Evolutionary conservation across 495 filamentous ascomycete genomes (phyloP).

Genomic region (Xylaria bambusicola): DNA sequence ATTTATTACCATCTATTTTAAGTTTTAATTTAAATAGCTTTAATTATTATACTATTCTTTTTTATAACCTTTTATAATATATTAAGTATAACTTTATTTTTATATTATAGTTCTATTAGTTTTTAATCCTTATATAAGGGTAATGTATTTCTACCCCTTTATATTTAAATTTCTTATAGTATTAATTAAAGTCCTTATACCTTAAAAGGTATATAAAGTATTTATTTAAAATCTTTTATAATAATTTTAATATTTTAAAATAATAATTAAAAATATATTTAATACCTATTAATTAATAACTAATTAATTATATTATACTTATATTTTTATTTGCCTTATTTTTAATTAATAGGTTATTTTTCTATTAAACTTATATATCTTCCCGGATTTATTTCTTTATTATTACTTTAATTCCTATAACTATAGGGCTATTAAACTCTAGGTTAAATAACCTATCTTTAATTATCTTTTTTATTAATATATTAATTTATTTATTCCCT

Average conservation of each 20-base stretch:
- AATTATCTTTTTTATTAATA: slow-evolving; percentile 15
- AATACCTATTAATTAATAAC: not conserved
- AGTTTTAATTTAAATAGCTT: not conserved
- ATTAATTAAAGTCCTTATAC: slow-evolving; percentile 19
- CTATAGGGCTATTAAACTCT: no score
- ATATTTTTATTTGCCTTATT: not conserved
- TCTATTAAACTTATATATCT: not conserved
- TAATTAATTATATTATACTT: slow-evolving; percentile 14
- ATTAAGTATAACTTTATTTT: slow-evolving; percentile 3
- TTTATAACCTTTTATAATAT: not conserved
- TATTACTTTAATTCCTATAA: not conserved
- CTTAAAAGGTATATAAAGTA: slow-evolving; percentile 19
- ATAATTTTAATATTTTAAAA: slow-evolving; percentile 15
- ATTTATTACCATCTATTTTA: not conserved
- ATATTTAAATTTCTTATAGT: slow-evolving; percentile 19
- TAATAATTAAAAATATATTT: slow-evolving; percentile 2
- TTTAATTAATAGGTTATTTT: slow-evolving; percentile 1
- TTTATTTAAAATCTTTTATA: slow-evolving; percentile 20
- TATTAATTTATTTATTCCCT: no score
- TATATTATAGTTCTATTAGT: no score
- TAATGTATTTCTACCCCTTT: slow-evolving; percentile 21
- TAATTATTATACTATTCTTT: not conserved
- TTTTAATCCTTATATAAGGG: slow-evolving; percentile 10
- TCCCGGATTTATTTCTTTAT: not conserved
- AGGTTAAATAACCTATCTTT: no score